A percentile compares a stretch with the other conserved stretches of the same genome.
Conservation (phyloP, 495 filamentous ascomycete species). For the Penicillium steckii region DNA sequence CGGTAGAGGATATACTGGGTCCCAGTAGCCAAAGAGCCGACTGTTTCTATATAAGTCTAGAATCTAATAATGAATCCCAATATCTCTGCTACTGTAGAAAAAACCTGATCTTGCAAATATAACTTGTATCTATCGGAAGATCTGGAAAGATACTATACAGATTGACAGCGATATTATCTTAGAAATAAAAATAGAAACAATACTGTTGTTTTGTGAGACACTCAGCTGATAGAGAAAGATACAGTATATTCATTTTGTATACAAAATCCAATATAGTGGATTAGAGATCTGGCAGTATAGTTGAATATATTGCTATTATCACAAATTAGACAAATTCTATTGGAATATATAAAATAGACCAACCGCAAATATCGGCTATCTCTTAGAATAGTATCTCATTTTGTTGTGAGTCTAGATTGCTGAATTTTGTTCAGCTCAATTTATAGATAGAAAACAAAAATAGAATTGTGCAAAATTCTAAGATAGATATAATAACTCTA, state of each 20-base stretch:
- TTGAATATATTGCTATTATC: no score
- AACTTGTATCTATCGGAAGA: background rate
- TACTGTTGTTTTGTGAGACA: background rate
- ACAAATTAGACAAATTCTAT: no score
- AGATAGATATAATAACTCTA: background rate
- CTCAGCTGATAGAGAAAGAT: background rate
- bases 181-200: background rate
- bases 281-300: no score
- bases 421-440: no score
- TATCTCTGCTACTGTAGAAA: background rate
- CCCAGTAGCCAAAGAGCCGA: background rate
- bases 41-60: background rate
- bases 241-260: no score
- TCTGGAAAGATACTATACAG: background rate
- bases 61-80: background rate
- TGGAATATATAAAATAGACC: no score
- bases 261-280: no score
- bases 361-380: no score
- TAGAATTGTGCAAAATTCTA: background rate
- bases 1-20: background rate
- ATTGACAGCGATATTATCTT: background rate
- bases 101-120: background rate
- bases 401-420: no score
- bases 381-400: no score
- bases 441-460: no score